Evolutionary conservation across 441 rosid species (phyloP).

Genomic region (Erodium trifolium): DNA sequence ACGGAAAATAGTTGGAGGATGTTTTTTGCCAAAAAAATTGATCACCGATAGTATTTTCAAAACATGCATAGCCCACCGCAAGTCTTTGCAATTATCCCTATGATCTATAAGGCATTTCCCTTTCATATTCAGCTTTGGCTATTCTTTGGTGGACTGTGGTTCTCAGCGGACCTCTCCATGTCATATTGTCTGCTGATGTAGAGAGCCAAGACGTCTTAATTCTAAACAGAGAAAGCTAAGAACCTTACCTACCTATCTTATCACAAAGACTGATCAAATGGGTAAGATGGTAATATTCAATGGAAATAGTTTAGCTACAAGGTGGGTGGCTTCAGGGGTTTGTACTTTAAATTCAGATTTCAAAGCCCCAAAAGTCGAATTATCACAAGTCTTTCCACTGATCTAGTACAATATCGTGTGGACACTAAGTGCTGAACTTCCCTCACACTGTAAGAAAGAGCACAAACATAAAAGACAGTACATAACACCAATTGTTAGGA

Average conservation of each 20-base stretch:
- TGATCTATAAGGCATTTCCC: background rate
- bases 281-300: conserved; percentile 4
- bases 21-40: no score
- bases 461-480: conserved; percentile 1
- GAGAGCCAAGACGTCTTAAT: background rate
- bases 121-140: conserved; percentile 11
- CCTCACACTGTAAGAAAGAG: background rate
- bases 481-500: background rate
- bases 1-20: no score
- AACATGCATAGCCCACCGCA: no score
- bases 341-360: background rate
- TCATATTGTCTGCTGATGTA: conserved; percentile 7
- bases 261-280: conserved; percentile 7
- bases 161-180: conserved; percentile 9
- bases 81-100: no score
- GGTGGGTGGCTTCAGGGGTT: conserved; percentile 11
- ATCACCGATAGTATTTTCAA: no score
- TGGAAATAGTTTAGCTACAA: conserved; percentile 1
- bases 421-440: background rate
- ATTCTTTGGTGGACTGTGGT: conserved; percentile 5
- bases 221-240: conserved; percentile 9
- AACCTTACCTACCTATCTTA: conserved; percentile 12
- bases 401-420: background rate
- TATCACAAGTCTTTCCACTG: background rate
- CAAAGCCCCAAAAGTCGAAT: background rate